Evolutionary conservation across 176 grass and related monocot species (phyloP), one percentile per base, ranked within the genome.

Genomic region (Hsuehochloa calcarea): DNA sequence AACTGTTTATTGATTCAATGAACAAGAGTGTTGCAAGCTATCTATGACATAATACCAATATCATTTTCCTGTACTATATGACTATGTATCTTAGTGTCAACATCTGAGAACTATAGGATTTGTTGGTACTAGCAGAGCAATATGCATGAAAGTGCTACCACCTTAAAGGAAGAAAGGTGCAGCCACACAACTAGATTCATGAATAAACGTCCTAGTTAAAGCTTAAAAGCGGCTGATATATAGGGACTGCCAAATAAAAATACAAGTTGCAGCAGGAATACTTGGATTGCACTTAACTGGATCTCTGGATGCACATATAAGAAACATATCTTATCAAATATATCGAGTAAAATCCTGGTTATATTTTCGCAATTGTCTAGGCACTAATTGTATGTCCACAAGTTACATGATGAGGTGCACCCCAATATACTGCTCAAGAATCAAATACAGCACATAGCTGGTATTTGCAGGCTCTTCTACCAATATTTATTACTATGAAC

Each of bases 371-470:
- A 27, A 43, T 49, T 76, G 43, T 19, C 41, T 55, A 77, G 12
- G 11, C 1, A 68, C 60, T 74, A 68, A 56, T 55, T 77, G 26
- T 61, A 62, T n/a, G 15, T 19, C 14, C 65, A 90, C 15, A 75
- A 29, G 66, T 65, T 82, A 86, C 34, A 78, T 56, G 31, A 86
- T 72, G 46, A 65, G 59, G 26, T 87, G 79, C 72, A 59, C 20
- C 44, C 56, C 64, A 26, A 35, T 62, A 29, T 56, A 70, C 19
- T 82, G 9, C 67, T 82, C 52, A 75, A 68, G 39, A 74, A 5
- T 45, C 34, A 62, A 62, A 59, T 77, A 77, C 10, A 38, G 67
- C 25, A 45, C 41, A 41, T 27, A 64, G 12, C 35, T 71, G 55
- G 40, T 70, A 85, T 61, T 77, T 83, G 51, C 46, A 80, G 17